These are phyloP conservation scores for Mucor velutinosus DNA, from an alignment of 371 early-diverging fungal genomes.

Conservation along the genomic window DNA sequence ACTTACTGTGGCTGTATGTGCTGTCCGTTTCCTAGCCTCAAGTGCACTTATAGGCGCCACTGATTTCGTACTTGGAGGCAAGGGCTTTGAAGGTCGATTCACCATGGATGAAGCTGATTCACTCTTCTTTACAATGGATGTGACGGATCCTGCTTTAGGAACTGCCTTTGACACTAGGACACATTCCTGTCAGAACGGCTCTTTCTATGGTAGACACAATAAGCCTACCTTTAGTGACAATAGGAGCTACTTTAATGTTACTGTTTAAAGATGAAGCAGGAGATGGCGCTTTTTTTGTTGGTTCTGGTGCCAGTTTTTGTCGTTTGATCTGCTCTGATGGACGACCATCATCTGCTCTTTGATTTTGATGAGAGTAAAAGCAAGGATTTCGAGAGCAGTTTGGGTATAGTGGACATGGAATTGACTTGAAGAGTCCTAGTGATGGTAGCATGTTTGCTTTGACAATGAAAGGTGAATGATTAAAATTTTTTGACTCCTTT, in stretches of 20 bases:
- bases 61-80: not conserved
- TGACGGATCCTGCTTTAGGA: not conserved
- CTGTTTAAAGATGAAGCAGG: not conserved
- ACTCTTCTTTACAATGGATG: not conserved
- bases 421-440: constrained; percentile 33
- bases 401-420: constrained; percentile 40
- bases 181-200: not conserved
- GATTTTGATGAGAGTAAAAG: constrained; percentile 31
- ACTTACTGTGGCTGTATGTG: constrained; percentile 16
- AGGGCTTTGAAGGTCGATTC: not conserved
- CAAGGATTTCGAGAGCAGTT: constrained; percentile 33
- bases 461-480: not conserved
- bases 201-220: not conserved
- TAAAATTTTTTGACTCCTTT: not conserved
- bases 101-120: not conserved
- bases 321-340: constrained; percentile 7
- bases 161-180: not conserved
- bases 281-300: not conserved
- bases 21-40: constrained; percentile 7
- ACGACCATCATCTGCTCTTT: constrained; percentile 1
- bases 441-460: constrained; percentile 36
- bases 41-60: not conserved
- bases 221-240: not conserved
- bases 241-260: not conserved
- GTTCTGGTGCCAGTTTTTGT: not conserved